Base-by-base conservation (phyloP, 768 basidiomycete genomes). In the Agrocybe chaxingu region DNA sequence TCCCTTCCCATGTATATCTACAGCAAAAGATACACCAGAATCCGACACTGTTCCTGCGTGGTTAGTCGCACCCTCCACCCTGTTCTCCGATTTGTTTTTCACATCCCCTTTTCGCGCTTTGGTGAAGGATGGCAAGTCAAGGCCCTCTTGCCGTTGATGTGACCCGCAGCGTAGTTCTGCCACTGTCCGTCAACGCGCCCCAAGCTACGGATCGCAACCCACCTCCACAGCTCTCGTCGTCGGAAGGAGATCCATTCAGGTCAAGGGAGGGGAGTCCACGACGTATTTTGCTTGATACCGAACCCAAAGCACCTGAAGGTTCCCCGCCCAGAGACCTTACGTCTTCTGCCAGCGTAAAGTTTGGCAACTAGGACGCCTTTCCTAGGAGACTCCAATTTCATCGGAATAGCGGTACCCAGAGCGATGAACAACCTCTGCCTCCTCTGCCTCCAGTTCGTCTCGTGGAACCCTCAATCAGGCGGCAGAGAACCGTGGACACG, bases 401-500 rank as follows among this genome's bases (percentile, higher is more conserved):
- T 12, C 48, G 10, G 5, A 42, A 50, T 31, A 42, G 40, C 18
- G 31, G 16, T 4, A 44, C 10, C 12, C 37, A 24, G 12, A 31
- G 44, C 31, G 50, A 38, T 9, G 46, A 50, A 7, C 50, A 54
- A 29, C 46, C 50, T 9, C 44, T 54, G 4, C 53, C 50, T 9
- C 18, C 48, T 3, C 32, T 58, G 29, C 51, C 57, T 37, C 47
- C 43, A 49, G 52, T 41, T n/a, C 42, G 11, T 19, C 5, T 5
- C 50, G 48, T 29, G 24, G 48, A 48, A 16, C 41, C 32, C 39
- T 29, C 33, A 19, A 32, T 47, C 30, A 35, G 39, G 30, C 51
- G 57, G 48, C 12, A 47, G 8, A 56, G 60, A 40, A 61, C 59
- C 33, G 38, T 43, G 4, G 62, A 62, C 33, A 43, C 55, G 0